These are phyloP conservation scores for Obba rivulosa DNA, from an alignment of 768 basidiomycete species.

Conservation along the genomic window DNA sequence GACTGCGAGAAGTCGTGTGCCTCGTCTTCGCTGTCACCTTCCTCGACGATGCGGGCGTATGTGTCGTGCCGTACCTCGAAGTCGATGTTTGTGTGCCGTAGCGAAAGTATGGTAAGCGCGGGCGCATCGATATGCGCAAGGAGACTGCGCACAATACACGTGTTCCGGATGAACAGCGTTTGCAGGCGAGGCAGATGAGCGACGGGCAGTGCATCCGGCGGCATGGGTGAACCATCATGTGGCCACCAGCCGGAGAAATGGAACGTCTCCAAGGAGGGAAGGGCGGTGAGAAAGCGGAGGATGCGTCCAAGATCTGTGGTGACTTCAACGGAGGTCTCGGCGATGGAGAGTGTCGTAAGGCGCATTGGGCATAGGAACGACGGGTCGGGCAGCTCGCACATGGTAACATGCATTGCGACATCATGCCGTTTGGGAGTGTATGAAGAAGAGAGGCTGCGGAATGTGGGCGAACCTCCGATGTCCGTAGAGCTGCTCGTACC, in stretches of 20 bases:
- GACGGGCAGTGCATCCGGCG: conserved; percentile 27
- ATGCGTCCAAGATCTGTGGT: conserved; percentile 42
- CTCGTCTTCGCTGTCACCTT: conserved; percentile 73
- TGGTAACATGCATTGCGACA: conserved; percentile 41
- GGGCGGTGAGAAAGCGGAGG: conserved; percentile 55
- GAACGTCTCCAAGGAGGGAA: conserved; percentile 57
- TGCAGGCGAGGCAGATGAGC: conserved; percentile 55
- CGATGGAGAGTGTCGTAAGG: conserved; percentile 54
- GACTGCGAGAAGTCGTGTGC: conserved; percentile 71
- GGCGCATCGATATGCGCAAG: conserved; percentile 64
- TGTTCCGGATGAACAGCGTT: conserved; percentile 49
- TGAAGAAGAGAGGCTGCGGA: neutral
- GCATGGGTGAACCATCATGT: conserved; percentile 33
- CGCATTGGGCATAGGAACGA: conserved; percentile 40
- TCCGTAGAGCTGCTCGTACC: neutral
- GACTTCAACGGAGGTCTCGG: conserved; percentile 39
- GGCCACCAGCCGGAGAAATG: conserved; percentile 46
- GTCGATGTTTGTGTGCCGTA: conserved; percentile 65
- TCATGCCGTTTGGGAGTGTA: conserved; percentile 4
- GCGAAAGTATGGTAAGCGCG: conserved; percentile 51
- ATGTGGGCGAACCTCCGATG: neutral
- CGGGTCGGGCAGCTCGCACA: conserved; percentile 45
- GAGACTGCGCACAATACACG: conserved; percentile 59
- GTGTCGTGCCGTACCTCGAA: conserved; percentile 27
- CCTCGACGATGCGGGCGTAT: conserved; percentile 31